Percentiles rank a stretch among this genome's conserved stretches.
Conservation (phyloP, 345 rosid species). For the Aegle marmelos region DNA sequence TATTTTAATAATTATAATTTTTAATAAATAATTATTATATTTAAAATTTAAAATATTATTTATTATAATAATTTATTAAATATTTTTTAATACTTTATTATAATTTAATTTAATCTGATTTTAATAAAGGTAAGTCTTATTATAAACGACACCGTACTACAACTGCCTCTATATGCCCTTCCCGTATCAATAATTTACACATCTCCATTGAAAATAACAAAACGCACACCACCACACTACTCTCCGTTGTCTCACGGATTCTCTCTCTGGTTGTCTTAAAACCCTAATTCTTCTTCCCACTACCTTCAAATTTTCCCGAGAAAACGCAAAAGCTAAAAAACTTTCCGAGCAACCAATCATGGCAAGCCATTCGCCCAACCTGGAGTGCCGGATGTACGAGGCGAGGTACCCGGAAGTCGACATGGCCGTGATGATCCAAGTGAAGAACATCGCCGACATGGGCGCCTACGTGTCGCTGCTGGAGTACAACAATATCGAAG, state of each 20-base stretch:
- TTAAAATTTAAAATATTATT: too few relatives aligned
- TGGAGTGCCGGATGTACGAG: constrained; percentile 98
- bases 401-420: constrained; percentile 89
- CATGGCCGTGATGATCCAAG: constrained; percentile 99
- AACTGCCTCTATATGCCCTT: too few relatives aligned
- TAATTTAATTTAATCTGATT: too few relatives aligned
- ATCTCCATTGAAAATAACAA: not conserved
- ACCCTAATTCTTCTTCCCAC: constrained; percentile 3
- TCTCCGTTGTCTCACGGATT: not conserved
- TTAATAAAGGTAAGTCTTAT: too few relatives aligned
- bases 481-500: constrained; percentile 97
- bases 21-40: too few relatives aligned
- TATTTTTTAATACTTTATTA: too few relatives aligned
- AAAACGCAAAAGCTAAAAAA: not conserved
- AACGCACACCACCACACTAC: not conserved
- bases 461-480: constrained; percentile 93
- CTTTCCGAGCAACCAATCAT: constrained; percentile 19
- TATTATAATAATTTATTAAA: too few relatives aligned
- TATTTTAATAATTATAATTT: too few relatives aligned
- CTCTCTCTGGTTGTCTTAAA: constrained; percentile 1
- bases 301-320: not conserved
- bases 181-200: not conserved
- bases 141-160: too few relatives aligned
- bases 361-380: constrained; percentile 64
- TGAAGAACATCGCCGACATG: constrained; percentile 95